Conservation (phyloP, 2,329 filamentous ascomycete species). For the Pseudopyrenochaeta lycopersici region DNA sequence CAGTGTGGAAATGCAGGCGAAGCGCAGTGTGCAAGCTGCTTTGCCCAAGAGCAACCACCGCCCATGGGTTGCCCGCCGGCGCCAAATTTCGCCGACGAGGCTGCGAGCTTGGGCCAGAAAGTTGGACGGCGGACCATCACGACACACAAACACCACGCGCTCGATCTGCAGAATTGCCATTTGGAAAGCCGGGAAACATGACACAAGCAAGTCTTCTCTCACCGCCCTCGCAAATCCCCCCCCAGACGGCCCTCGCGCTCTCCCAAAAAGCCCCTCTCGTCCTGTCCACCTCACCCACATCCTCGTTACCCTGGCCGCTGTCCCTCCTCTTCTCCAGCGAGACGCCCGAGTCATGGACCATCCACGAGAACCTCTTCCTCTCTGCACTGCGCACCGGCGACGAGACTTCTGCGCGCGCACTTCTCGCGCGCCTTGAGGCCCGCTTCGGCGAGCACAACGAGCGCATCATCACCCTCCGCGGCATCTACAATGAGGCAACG, state of each 20-base stretch:
- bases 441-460: constrained; percentile 89
- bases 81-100: constrained; percentile 8
- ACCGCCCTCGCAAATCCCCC: constrained; percentile 52
- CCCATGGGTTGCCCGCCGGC: constrained; percentile 22
- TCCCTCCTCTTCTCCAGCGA: constrained; percentile 66
- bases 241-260: constrained; percentile 54
- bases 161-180: neutral
- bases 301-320: constrained; percentile 60
- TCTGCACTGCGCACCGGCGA: constrained; percentile 86
- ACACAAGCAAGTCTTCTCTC: constrained; percentile 48
- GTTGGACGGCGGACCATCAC: neutral
- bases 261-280: constrained; percentile 57
- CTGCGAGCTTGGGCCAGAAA: constrained; percentile 22
- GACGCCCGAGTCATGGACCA: constrained; percentile 81
- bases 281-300: constrained; percentile 49
- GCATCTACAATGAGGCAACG: constrained; percentile 84
- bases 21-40: neutral
- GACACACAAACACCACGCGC: neutral
- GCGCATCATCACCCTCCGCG: constrained; percentile 82
- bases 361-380: constrained; percentile 86
- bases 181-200: constrained; percentile 23
- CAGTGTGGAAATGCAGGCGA: neutral
- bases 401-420: constrained; percentile 77
- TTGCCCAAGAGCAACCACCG: constrained; percentile 13
- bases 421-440: constrained; percentile 76